Evolutionary conservation across 1,139 yeast genomes (phyloP), one percentile per base, ranked within the genome.

Genomic region (Pneumocystis oryctolagi): DNA sequence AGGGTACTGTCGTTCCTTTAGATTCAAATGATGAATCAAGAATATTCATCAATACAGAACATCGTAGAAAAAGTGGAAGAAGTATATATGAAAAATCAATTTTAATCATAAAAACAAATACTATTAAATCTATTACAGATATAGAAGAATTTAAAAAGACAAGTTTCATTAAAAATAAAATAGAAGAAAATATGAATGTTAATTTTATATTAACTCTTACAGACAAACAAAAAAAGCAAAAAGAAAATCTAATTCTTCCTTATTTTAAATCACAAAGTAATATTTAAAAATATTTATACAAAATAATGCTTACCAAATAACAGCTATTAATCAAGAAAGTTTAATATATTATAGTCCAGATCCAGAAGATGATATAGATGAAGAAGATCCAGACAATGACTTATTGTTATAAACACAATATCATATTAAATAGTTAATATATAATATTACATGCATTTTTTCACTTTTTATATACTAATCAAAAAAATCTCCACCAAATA

Each of bases 401-500:
- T 12, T 57, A 25, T 30, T 57, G 20, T 12, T 57, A 57, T 57
- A 30, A 32, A 37, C 16, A 47, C 30, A 57, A 12, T 30, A 20
- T 57, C 5, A 28, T 28, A 28, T n/a, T 20, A 39, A 35, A 20
- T 16, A 37, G 18, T n/a, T 32, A n/a, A n/a, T n/a, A 35, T 18
- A 34, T 20, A 35, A 6, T 14, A 57, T 4, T 28, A 57, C 59
- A 57, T 35, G 59, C 37, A 20, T 39, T 39, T 57, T 39, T 35
- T 32, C n/a, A 8, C n/a, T 18, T 55, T 39, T 12, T 57, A 56
- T 57, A 12, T 39, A 57, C 25, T 30, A 9, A 57, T 57, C 59
- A 57, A 30, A 57, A 57, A 20, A 57, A 57, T 39, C 28, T 57
- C 42, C 40, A 35, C 87, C 95, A 92, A 60, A 92, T 75, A 64